Evolutionary conservation across 495 filamentous ascomycete species (phyloP).

Genomic region (Penicillium turbatum): DNA sequence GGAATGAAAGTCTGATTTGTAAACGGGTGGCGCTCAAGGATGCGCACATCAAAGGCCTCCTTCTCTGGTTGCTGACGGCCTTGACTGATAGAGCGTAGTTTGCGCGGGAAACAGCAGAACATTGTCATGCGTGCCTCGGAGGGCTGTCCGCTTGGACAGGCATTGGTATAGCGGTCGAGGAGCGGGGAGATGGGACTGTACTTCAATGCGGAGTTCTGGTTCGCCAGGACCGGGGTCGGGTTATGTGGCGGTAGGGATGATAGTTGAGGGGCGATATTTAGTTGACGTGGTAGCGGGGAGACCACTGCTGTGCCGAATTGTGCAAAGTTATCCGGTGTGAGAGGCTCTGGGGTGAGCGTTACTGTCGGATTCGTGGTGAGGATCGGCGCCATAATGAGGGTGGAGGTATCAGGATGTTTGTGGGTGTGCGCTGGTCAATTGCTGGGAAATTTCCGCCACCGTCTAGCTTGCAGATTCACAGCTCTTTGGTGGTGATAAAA

Average conservation of each 20-base stretch:
- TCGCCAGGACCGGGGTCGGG: constrained; percentile 51
- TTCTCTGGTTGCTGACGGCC: constrained; percentile 12
- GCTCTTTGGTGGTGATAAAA: not conserved
- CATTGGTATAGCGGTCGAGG: constrained; percentile 56
- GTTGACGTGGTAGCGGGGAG: constrained; percentile 57
- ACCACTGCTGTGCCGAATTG: constrained; percentile 80
- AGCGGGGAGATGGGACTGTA: constrained; percentile 73
- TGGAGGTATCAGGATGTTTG: not conserved
- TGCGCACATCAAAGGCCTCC: constrained; percentile 58
- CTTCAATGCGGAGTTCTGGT: constrained; percentile 87
- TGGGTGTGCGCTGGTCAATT: not conserved
- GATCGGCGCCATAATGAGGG: constrained; percentile 25
- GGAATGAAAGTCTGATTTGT: constrained; percentile 93
- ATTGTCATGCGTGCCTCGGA: constrained; percentile 70
- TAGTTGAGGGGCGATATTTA: constrained; percentile 43
- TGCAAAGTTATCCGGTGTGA: constrained; percentile 63
- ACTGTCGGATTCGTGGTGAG: constrained; percentile 31
- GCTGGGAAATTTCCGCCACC: not conserved
- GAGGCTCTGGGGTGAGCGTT: constrained; percentile 50
- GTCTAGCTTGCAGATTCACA: not conserved
- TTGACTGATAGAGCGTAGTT: constrained; percentile 29
- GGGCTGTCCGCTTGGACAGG: constrained; percentile 58
- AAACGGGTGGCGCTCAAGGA: constrained; percentile 91
- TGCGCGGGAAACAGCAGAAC: constrained; percentile 79
- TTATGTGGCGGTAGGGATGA: constrained; percentile 39